phyloP scores from a whole-genome alignment of 257 asterid species.

The Fraxinus cuspidata region DNA sequence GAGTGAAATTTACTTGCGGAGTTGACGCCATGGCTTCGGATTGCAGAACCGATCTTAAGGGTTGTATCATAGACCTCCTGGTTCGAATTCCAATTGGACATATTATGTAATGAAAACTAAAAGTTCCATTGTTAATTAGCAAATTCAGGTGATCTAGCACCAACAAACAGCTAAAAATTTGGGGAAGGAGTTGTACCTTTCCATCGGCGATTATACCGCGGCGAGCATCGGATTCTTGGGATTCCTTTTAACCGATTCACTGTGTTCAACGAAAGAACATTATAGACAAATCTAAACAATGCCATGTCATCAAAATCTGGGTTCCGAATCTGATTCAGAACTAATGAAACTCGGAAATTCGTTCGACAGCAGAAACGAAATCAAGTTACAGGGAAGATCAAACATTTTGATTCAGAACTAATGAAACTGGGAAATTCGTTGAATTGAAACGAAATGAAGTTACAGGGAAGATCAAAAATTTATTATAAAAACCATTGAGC shows the following conservation, averaged over 20 bases:
- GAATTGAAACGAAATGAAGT: background rate
- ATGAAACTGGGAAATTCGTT: too few species aligned
- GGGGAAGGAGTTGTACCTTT: slow-evolving; percentile 42
- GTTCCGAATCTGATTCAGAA: background rate
- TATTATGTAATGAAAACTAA: background rate
- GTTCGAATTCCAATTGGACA: slow-evolving; percentile 14
- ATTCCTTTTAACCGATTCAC: slow-evolving; percentile 48
- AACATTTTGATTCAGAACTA: too few species aligned
- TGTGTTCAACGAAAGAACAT: slow-evolving; percentile 4
- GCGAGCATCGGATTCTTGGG: slow-evolving; percentile 58
- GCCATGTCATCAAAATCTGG: background rate
- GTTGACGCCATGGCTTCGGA: slow-evolving; percentile 70
- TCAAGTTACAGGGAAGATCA: too few species aligned
- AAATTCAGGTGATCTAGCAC: background rate
- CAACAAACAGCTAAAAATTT: background rate
- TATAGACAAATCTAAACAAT: background rate
- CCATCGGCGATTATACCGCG: slow-evolving; percentile 58
- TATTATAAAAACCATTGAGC: too few species aligned
- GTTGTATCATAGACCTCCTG: slow-evolving; percentile 53
- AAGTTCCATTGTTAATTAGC: background rate
- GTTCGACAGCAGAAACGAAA: background rate
- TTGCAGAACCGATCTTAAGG: slow-evolving; percentile 70
- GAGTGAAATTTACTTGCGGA: slow-evolving; percentile 40
- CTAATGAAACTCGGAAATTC: too few species aligned
- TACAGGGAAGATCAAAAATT: too few species aligned